Percentiles rank a stretch among this genome's conserved stretches.
Evolutionary conservation across 148 eudicot species (phyloP).

Genomic region (Salicornia ramosissima): DNA sequence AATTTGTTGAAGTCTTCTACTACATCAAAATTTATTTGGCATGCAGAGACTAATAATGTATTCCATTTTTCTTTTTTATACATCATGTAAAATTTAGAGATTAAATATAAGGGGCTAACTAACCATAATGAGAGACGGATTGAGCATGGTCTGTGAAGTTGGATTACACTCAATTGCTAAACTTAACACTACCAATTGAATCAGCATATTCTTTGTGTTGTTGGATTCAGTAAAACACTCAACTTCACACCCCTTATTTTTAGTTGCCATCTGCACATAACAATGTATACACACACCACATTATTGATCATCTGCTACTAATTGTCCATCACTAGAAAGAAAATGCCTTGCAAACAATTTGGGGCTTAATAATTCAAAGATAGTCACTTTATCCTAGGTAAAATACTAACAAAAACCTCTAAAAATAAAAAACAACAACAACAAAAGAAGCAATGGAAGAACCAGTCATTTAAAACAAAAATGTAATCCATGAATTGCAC

Average conservation of each 20-base stretch:
- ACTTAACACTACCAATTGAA: slow-evolving; percentile 27
- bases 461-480: too few relatives aligned
- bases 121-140: background rate
- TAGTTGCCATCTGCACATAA: slow-evolving; percentile 24
- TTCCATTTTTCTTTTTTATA: background rate
- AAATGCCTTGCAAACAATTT: too few relatives aligned
- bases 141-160: slow-evolving; percentile 10
- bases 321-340: too few relatives aligned
- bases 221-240: slow-evolving; percentile 21
- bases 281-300: slow-evolving; percentile 7
- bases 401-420: too few relatives aligned
- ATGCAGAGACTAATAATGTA: background rate
- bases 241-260: slow-evolving; percentile 19
- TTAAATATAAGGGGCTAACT: slow-evolving; percentile 2
- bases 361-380: too few relatives aligned
- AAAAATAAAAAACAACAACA: too few relatives aligned
- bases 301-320: too few relatives aligned
- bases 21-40: background rate
- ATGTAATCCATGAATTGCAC: too few relatives aligned
- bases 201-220: slow-evolving; percentile 19
- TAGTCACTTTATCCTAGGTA: too few relatives aligned
- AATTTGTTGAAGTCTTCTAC: background rate
- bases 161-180: slow-evolving; percentile 21
- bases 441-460: too few relatives aligned
- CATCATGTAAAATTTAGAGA: background rate